phyloP scores from a whole-genome alignment of 768 basidiomycete species.

The Xerocomus potaroensis region DNA sequence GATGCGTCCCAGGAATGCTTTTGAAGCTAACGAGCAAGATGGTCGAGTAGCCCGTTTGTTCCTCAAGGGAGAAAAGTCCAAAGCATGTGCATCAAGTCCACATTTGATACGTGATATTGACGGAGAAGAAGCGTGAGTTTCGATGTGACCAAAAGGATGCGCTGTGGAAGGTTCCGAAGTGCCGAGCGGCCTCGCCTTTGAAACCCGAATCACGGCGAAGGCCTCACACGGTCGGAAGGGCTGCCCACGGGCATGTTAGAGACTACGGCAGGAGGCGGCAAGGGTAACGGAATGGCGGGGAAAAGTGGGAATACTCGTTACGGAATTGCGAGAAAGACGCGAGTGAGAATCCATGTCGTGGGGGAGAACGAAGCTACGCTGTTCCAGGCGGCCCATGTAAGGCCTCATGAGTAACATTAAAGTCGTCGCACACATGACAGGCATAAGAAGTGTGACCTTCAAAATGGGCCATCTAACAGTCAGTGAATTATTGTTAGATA shows the following conservation, averaged over 20 bases:
- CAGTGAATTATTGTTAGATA: neutral
- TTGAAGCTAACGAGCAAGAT: neutral
- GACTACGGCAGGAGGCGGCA: neutral
- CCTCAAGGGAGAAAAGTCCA: neutral
- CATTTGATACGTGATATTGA: too few relatives aligned
- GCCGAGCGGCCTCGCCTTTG: neutral
- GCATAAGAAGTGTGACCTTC: constrained; percentile 5
- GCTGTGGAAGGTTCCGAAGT: neutral
- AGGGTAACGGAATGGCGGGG: too few relatives aligned
- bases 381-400: neutral
- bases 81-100: neutral
- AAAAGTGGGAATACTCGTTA: neutral
- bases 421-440: constrained; percentile 10
- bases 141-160: neutral
- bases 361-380: neutral
- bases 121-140: too few relatives aligned
- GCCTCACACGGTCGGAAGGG: neutral
- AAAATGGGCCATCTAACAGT: neutral
- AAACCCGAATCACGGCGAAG: neutral
- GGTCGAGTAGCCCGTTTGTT: neutral
- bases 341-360: neutral
- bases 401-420: constrained; percentile 5
- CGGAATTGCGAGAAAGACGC: neutral
- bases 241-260: neutral
- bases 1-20: neutral